phyloP scores from a whole-genome alignment of 495 filamentous ascomycete genomes.

The Zalerion maritima region DNA sequence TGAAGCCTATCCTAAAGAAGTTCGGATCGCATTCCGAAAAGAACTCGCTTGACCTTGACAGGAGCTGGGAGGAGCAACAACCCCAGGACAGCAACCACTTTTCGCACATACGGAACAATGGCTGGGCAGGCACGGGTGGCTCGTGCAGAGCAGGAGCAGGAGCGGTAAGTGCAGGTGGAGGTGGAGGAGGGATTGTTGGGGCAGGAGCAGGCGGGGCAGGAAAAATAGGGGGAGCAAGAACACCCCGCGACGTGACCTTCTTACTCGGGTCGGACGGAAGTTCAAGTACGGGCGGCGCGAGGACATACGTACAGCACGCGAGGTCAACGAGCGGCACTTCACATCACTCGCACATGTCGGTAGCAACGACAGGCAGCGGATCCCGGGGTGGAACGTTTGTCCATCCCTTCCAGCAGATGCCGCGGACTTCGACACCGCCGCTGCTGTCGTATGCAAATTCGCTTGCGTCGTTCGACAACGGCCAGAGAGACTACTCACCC shows the following conservation, averaged over 20 bases:
- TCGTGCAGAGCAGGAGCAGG: constrained; percentile 2
- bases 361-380: constrained; percentile 25
- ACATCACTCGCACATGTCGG: constrained; percentile 25
- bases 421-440: constrained; percentile 41
- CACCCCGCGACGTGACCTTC: constrained; percentile 18
- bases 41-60: constrained; percentile 38
- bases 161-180: constrained; percentile 7
- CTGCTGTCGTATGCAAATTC: constrained; percentile 37
- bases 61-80: constrained; percentile 34
- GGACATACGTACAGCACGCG: constrained; percentile 29
- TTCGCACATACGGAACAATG: constrained; percentile 9
- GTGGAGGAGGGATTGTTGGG: constrained; percentile 2
- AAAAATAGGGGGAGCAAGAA: no score
- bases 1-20: constrained; percentile 42
- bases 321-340: constrained; percentile 38
- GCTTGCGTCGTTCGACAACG: constrained; percentile 30
- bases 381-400: constrained; percentile 29
- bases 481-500: constrained; percentile 26
- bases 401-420: constrained; percentile 43
- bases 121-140: constrained; percentile 14
- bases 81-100: constrained; percentile 14
- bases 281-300: constrained; percentile 6
- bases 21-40: constrained; percentile 33
- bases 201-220: constrained; percentile 8
- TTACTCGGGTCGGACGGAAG: constrained; percentile 6